These are phyloP conservation scores for Orbilia blumenaviensis DNA, from an alignment of 2,329 filamentous ascomycete species.

Conservation along the genomic window DNA sequence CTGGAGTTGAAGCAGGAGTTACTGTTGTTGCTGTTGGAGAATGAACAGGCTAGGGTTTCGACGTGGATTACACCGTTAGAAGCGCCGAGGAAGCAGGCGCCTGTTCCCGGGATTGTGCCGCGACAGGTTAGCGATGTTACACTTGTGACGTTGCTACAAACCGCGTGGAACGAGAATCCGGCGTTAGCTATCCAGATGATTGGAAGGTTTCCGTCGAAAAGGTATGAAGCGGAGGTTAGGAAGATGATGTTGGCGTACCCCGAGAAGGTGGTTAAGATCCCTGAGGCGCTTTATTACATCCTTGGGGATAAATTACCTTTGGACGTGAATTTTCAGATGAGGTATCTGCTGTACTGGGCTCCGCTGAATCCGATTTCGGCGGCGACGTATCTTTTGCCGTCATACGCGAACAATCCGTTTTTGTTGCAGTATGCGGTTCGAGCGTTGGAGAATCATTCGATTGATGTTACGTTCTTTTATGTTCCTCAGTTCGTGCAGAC, in stretches of 20 bases:
- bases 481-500: conserved; percentile 98
- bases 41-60: conserved; percentile 80
- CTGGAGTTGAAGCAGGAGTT: conserved; percentile 75
- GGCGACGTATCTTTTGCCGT: conserved; percentile 89
- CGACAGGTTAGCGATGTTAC: conserved; percentile 61
- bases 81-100: conserved; percentile 67
- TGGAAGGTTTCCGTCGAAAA: conserved; percentile 78
- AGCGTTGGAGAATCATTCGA: conserved; percentile 88
- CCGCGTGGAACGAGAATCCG: conserved; percentile 87
- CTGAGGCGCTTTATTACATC: conserved; percentile 83
- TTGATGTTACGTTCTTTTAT: conserved; percentile 99
- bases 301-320: conserved; percentile 78
- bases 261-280: conserved; percentile 80
- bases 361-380: conserved; percentile 92
- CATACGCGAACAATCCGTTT: conserved; percentile 89
- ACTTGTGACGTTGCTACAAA: conserved; percentile 73
- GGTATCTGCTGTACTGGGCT: conserved; percentile 93
- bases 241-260: conserved; percentile 83
- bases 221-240: conserved; percentile 78
- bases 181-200: conserved; percentile 86
- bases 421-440: conserved; percentile 97
- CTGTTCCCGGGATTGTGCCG: conserved; percentile 35
- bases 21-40: conserved; percentile 80
- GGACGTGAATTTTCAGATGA: conserved; percentile 81
- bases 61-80: conserved; percentile 90